Percentiles rank a stretch among this genome's conserved stretches.
Conservation (phyloP, 495 filamentous ascomycete species). For the Penicillium atrosanguineum region DNA sequence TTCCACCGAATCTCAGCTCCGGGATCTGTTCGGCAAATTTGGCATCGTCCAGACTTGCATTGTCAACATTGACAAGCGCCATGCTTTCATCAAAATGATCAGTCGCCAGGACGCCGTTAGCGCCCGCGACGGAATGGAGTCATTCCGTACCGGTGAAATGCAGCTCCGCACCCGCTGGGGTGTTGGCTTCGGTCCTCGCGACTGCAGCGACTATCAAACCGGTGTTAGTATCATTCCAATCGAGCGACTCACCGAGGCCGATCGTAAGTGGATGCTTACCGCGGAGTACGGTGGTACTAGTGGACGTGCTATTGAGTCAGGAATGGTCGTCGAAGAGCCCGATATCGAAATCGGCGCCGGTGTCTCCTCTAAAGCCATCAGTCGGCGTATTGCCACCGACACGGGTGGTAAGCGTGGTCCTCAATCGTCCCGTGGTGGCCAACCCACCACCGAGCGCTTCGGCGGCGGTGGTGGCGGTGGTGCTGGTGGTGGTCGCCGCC, state of each 20-base stretch:
- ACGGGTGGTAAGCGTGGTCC: conserved; percentile 71
- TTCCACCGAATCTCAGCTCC: conserved; percentile 78
- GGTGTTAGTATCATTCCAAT: conserved; percentile 94
- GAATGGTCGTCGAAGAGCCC: conserved; percentile 91
- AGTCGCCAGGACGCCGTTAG: conserved; percentile 76
- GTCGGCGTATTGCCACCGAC: conserved; percentile 76
- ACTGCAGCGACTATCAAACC: conserved; percentile 92
- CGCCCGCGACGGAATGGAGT: conserved; percentile 91
- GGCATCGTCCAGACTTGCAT: conserved; percentile 95
- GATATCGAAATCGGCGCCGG: conserved; percentile 98
- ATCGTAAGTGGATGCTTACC: conserved; percentile 94
- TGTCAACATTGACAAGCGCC: conserved; percentile 93
- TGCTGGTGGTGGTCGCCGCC: conserved; percentile 35
- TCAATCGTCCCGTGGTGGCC: conserved; percentile 61
- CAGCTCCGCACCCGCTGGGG: conserved; percentile 92
- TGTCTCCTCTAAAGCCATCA: conserved; percentile 94
- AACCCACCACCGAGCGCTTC: conserved; percentile 28
- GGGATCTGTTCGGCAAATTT: conserved; percentile 71
- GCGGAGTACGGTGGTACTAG: conserved; percentile 93
- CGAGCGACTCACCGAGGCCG: conserved; percentile 86
- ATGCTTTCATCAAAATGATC: conserved; percentile 99
- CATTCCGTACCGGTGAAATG: conserved; percentile 65
- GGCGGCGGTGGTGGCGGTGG: conserved; percentile 38
- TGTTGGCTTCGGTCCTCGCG: conserved; percentile 93
- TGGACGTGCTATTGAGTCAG: conserved; percentile 72